Base-by-base conservation (phyloP, 805 yeast species). In the Pachysolen tannophilus region DNA sequence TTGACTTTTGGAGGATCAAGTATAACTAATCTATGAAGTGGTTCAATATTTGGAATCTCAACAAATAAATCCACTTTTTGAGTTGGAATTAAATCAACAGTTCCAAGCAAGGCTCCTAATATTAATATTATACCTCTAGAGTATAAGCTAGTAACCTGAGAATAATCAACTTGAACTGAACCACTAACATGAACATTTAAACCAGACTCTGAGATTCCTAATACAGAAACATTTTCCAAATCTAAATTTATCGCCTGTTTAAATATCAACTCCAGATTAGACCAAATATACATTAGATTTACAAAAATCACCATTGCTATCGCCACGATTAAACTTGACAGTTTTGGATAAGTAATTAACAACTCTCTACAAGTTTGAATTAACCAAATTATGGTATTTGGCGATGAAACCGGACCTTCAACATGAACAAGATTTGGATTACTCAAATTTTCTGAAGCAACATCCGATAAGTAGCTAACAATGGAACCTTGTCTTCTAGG, bases 101-200 rank as follows among this genome's bases (percentile, higher is more conserved):
- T 11, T 2, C 47, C 46, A 13, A 46, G 5, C 3, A 33, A 1
- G 2, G 30, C 16, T 8, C 34, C 30, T 7, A 27, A 24, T 4
- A 26, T 18, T n/a, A 37, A 4, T 6, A 32, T 37, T 8, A 37
- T 8, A 3, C 25, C 15, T n/a, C 34, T 28, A 15, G 31, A 38
- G 19, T 29, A 30, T 29, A 39, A 37, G 42, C 41, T 40, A 14
- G 31, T 13, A 6, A 42, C 33, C 6, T 33, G 27, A 1, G 44
- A 28, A 33, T 48, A 50, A 17, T 50, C 43, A 34, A 47, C 41
- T 7, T 32, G 23, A 17, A 48, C 18, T 1, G 41, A 20, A 3
- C 40, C 40, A 4, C 38, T 26, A 6, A 44, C 32, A 16, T 16
- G 26, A 6, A 42, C 32, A 5, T 21, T 30, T n/a, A 46, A 11